phyloP scores from a whole-genome alignment of 1,284 basidiomycete genomes.

The Phlebopus sp. region DNA sequence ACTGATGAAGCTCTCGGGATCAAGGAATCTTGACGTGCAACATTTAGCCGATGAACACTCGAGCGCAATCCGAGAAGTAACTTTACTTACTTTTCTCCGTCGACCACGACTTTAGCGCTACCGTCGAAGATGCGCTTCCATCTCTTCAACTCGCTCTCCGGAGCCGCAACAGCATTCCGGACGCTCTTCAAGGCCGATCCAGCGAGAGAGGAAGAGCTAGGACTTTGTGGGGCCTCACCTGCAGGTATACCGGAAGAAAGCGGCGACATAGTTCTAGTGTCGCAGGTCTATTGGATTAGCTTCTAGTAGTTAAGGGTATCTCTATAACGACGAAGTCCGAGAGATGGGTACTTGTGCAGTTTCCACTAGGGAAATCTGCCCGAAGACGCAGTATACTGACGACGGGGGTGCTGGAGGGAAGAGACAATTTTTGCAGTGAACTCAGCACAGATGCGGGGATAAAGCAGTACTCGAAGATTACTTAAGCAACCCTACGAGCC shows the following conservation, averaged over 20 bases:
- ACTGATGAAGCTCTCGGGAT: conserved; percentile 83
- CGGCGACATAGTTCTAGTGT: conserved; percentile 25
- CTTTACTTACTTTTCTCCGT: conserved; percentile 72
- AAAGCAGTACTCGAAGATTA: conserved; percentile 21
- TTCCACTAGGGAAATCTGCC: conserved; percentile 12
- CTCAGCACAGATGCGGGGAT: conserved; percentile 14
- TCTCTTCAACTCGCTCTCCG: conserved; percentile 78
- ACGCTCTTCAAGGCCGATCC: conserved; percentile 61
- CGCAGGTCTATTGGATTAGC: conserved; percentile 30
- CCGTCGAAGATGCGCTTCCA: conserved; percentile 86
- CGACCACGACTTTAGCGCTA: conserved; percentile 67
- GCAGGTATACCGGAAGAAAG: conserved; percentile 44
- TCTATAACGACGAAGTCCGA: conserved; percentile 23
- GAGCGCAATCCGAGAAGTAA: conserved; percentile 16
- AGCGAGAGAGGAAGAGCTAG: conserved; percentile 37
- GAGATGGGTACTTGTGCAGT: conserved; percentile 17
- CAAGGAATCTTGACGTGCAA: conserved; percentile 60
- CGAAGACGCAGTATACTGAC: conserved; percentile 9
- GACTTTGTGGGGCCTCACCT: conserved; percentile 42
- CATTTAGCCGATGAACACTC: conserved; percentile 6
- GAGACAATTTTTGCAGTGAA: conserved; percentile 10
- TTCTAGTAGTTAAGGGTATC: conserved; percentile 28
- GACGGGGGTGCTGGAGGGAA: conserved; percentile 1
- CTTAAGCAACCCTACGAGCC: conserved; percentile 18
- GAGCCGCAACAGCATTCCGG: conserved; percentile 65